A percentile compares a stretch with the other conserved stretches of the same genome.
Evolutionary conservation across 192 early-diverging fungal genomes (phyloP).

Genomic region (Coemansia sp.): DNA sequence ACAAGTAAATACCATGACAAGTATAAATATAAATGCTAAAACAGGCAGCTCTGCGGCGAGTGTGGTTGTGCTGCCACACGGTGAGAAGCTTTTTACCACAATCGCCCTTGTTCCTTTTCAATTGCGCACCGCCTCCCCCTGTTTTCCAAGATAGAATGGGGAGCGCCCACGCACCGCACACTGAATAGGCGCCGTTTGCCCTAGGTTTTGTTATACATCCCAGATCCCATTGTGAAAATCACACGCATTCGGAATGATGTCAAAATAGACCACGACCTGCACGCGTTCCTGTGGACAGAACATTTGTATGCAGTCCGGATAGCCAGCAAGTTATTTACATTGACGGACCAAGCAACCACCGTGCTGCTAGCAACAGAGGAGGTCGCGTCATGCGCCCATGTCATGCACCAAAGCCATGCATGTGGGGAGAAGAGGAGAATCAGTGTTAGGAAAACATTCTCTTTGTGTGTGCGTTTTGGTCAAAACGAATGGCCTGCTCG

Average conservation of each 20-base stretch:
- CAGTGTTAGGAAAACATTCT: background rate
- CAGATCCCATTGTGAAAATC: conserved; percentile 1
- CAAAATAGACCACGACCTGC: background rate
- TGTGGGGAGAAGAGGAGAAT: background rate
- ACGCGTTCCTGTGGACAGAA: background rate
- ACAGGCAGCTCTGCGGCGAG: conserved; percentile 1
- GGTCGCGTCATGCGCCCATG: background rate
- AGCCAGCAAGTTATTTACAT: background rate
- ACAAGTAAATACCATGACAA: background rate
- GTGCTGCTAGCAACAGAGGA: background rate
- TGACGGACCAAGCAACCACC: background rate
- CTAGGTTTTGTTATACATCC: background rate
- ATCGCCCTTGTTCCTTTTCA: conserved; percentile 5
- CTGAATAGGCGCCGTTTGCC: background rate
- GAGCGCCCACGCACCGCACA: background rate
- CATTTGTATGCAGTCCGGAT: background rate
- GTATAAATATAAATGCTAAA: background rate
- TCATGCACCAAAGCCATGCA: background rate
- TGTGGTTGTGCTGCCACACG: conserved; percentile 1
- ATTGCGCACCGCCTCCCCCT: conserved; percentile 3
- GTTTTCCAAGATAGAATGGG: conserved; percentile 10
- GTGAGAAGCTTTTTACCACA: conserved; percentile 4
- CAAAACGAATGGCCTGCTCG: background rate
- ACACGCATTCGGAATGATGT: background rate
- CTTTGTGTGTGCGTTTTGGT: background rate